These are phyloP conservation scores for Nicotiana attenuata DNA, from an alignment of 257 asterid species.

Conservation along the genomic window DNA sequence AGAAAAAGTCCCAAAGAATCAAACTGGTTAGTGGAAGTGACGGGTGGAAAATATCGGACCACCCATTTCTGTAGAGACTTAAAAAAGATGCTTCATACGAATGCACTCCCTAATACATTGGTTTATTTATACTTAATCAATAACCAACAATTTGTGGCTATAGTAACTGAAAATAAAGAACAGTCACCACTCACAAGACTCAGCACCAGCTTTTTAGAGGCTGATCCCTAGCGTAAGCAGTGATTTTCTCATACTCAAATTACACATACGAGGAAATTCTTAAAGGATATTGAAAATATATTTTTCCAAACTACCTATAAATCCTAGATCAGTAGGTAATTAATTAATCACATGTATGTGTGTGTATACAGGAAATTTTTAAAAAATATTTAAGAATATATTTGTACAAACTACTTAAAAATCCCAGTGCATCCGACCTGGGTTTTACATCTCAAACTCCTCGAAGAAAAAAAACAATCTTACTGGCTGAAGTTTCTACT, in stretches of 20 bases:
- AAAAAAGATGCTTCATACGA: constrained; percentile 14
- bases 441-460: not conserved
- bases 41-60: constrained; percentile 22
- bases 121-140: not conserved
- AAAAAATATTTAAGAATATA: not conserved
- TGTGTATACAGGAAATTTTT: not conserved
- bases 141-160: not conserved
- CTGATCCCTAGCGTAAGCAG: not conserved
- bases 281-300: too few relatives aligned
- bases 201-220: not conserved
- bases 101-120: not conserved
- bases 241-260: not conserved
- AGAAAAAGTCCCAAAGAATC: constrained; percentile 17
- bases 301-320: too few relatives aligned
- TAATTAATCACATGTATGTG: too few relatives aligned
- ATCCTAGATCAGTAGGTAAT: too few relatives aligned
- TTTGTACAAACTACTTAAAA: not conserved
- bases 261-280: too few relatives aligned
- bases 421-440: not conserved
- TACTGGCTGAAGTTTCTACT: not conserved
- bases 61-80: constrained; percentile 12
- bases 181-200: not conserved
- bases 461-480: not conserved
- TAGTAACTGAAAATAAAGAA: not conserved
- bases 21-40: constrained; percentile 27